Percentiles rank a stretch among this genome's conserved stretches.
phyloP scores from a whole-genome alignment of 305 asterid genomes.

The Fraxinus latifolia region DNA sequence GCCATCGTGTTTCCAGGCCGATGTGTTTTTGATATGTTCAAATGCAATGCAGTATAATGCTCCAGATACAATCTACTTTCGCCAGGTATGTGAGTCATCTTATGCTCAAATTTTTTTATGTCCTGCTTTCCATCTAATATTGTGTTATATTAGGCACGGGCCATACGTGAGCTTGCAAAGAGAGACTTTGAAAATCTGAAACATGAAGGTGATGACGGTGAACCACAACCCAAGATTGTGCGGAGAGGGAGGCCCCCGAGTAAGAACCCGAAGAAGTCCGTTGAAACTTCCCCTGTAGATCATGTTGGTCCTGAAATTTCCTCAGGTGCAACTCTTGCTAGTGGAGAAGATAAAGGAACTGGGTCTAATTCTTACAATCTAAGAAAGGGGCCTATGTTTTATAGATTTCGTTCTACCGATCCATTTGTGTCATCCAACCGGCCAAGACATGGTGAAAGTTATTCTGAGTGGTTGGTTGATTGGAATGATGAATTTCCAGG shows the following conservation, averaged over 20 bases:
- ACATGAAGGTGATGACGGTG: conserved; percentile 86
- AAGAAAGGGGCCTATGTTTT: conserved; percentile 50
- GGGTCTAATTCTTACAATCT: conserved; percentile 66
- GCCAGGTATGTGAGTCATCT: conserved; percentile 61
- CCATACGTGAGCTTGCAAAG: conserved; percentile 83
- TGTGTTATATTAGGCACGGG: conserved; percentile 57
- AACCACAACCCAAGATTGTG: conserved; percentile 79
- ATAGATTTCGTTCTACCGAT: conserved; percentile 50
- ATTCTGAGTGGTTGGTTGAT: conserved; percentile 57
- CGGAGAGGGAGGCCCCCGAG: conserved; percentile 95
- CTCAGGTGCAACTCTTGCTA: conserved; percentile 69
- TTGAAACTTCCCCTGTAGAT: conserved; percentile 53
- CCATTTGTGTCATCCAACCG: conserved; percentile 30
- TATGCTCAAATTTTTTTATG: conserved; percentile 10
- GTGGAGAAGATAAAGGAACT: conserved; percentile 56
- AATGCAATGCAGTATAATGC: conserved; percentile 96
- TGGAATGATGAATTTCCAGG: conserved; percentile 98
- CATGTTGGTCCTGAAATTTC: conserved; percentile 58
- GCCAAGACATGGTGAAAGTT: conserved; percentile 66
- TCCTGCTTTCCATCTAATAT: conserved; percentile 22
- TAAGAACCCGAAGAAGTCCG: conserved; percentile 63
- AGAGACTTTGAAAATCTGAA: conserved; percentile 83
- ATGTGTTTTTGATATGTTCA: conserved; percentile 80
- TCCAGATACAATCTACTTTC: conserved; percentile 75
- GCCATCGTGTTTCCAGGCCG: conserved; percentile 57